These are phyloP conservation scores for Aspergillus japonicus DNA, from an alignment of 2,329 filamentous ascomycete species.

Conservation along the genomic window DNA sequence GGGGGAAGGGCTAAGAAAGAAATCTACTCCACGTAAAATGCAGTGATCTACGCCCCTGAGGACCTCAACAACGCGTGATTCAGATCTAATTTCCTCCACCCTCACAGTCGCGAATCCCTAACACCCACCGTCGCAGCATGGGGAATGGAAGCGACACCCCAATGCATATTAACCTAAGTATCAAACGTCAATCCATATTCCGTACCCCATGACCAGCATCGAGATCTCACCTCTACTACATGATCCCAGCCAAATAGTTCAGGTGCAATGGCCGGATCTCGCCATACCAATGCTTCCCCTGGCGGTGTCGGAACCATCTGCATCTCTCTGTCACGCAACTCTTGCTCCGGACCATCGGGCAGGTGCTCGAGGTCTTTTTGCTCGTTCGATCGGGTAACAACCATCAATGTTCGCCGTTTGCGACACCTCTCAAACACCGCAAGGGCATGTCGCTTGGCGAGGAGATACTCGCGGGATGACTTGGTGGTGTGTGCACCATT, in stretches of 20 bases:
- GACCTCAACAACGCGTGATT: too few species aligned
- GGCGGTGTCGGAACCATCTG: neutral
- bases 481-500: slow-evolving; percentile 41
- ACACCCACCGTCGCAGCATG: neutral
- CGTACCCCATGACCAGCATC: neutral
- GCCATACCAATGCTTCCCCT: neutral
- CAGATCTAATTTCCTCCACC: neutral
- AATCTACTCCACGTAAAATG: too few species aligned
- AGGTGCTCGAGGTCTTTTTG: slow-evolving; percentile 25
- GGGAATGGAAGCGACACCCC: neutral
- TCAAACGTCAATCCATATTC: neutral
- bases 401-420: slow-evolving; percentile 14
- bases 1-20: too few species aligned
- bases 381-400: slow-evolving; percentile 18
- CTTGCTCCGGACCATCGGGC: slow-evolving; percentile 19
- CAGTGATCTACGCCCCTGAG: too few species aligned
- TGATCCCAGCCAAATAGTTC: neutral
- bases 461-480: neutral
- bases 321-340: slow-evolving; percentile 18
- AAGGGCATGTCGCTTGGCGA: slow-evolving; percentile 15
- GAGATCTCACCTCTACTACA: neutral
- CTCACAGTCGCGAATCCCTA: neutral
- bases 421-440: slow-evolving; percentile 19
- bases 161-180: neutral
- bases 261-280: neutral